Evolutionary conservation across 2,329 filamentous ascomycete species (phyloP), one percentile per base, ranked within the genome.

Genomic region (Lachnellula occidentalis): DNA sequence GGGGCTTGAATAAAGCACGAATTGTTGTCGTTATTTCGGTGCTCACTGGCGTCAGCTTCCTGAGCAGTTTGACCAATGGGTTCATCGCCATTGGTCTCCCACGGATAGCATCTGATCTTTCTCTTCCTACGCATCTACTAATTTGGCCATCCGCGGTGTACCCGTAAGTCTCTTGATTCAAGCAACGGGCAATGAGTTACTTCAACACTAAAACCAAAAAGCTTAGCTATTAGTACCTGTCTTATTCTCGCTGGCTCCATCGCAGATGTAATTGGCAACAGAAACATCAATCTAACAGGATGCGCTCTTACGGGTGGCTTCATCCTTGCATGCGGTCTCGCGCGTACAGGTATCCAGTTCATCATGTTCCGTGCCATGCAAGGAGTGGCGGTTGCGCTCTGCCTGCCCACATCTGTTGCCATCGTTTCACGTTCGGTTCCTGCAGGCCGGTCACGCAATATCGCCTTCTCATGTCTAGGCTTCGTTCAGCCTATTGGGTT

Each of bases 231-330:
- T 72, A 73, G 62, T 51, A 76, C 73, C 52, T 73, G 71, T 2
- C 72, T 81, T 1, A 69, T 81, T 2, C 61, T 79, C 5, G 69
- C 75, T 1, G 78, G 78, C 2, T 74, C 77, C 1, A 64, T 80
- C 9, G 72, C 78, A 6, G 77, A 81, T 63, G 71, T 76, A 0
- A 65, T 80, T 1, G 78, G 78, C 1, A 69, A 68, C 36, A 63
- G 74, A 34, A 62, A 67, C 34, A 73, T 78, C 62, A 73, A 77
- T 53, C 65, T 78, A 2, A 66, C 69, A 4, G 78, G 75, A 2
- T 73, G 71, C 39, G 64, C 77, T 1, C 63, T 78, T 1, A 69
- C 73, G 48, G 71, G 71, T 34, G 63, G 66, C 17, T 74, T 74
- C 54, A 74, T 72, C 12, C 59, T 77, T n/a, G 71, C 69, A 1